A percentile compares a stretch with the other conserved stretches of the same genome.
phyloP scores from a whole-genome alignment of 768 basidiomycete genomes.

The Hericium rajendrae region DNA sequence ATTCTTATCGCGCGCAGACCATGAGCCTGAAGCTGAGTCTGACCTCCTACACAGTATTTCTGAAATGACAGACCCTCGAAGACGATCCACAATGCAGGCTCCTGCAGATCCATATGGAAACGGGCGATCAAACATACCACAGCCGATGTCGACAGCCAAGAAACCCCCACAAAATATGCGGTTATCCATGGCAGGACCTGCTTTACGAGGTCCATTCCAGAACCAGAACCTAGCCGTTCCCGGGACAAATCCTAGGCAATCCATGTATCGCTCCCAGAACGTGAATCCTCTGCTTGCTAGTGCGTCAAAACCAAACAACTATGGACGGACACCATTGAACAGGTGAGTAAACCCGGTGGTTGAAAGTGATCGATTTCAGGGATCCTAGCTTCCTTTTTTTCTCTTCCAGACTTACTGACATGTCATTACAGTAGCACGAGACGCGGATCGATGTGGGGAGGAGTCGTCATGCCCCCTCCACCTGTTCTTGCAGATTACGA shows the following conservation, averaged over 20 bases:
- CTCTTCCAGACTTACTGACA: neutral
- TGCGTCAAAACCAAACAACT: conserved; percentile 45
- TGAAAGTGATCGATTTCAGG: neutral
- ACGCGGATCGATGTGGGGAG: conserved; percentile 66
- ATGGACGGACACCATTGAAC: conserved; percentile 66
- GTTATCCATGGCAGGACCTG: conserved; percentile 70
- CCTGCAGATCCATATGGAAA: conserved; percentile 38
- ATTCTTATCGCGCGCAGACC: neutral
- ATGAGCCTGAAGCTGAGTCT: neutral
- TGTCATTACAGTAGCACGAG: conserved; percentile 47
- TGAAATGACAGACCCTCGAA: conserved; percentile 36
- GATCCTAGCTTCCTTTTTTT: neutral
- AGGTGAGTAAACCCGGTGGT: conserved; percentile 35
- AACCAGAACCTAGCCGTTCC: conserved; percentile 19
- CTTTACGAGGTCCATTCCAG: conserved; percentile 47
- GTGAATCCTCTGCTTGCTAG: conserved; percentile 61
- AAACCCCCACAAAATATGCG: conserved; percentile 48
- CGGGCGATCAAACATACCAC: conserved; percentile 56
- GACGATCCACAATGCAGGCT: conserved; percentile 53
- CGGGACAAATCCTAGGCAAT: conserved; percentile 53
- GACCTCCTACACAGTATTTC: neutral
- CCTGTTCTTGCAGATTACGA: conserved; percentile 45
- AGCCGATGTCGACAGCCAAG: conserved; percentile 52
- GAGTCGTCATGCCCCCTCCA: conserved; percentile 36
- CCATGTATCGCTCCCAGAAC: conserved; percentile 61